phyloP scores from a whole-genome alignment of 1,284 basidiomycete species.

The Lignosus rhinocerotis region DNA sequence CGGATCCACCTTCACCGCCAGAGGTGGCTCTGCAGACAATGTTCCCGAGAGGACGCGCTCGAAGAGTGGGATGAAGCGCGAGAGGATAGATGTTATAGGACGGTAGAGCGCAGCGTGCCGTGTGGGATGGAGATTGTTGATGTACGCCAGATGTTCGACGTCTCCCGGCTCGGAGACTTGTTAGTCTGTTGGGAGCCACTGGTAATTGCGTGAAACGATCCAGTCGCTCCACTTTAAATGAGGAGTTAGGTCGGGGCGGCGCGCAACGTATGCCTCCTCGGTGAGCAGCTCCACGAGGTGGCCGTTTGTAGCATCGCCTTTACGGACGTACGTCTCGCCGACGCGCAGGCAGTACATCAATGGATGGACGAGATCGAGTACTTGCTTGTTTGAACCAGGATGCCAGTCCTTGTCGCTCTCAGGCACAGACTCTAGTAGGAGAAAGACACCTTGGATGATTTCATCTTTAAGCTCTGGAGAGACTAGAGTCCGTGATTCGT shows the following conservation, averaged over 20 bases:
- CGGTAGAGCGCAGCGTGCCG: background rate
- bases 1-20: background rate
- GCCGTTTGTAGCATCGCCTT: background rate
- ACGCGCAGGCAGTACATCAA: constrained; percentile 2
- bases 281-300: background rate
- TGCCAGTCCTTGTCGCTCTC: constrained; percentile 2
- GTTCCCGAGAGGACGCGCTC: constrained; percentile 8
- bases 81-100: constrained; percentile 1
- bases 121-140: constrained; percentile 11
- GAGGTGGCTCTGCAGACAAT: background rate
- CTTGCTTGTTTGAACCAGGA: constrained; percentile 1
- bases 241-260: background rate
- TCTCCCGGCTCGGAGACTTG: constrained; percentile 1
- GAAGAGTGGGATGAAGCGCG: constrained; percentile 9
- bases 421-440: background rate
- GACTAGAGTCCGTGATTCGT: constrained; percentile 2
- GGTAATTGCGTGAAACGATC: background rate
- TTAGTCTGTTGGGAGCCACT: constrained; percentile 15
- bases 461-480: background rate
- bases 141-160: constrained; percentile 4
- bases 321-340: background rate
- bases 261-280: background rate
- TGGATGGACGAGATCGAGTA: constrained; percentile 2
- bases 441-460: background rate
- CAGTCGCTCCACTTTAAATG: background rate